Conservation (phyloP, 345 rosid species). For the Nephelium lappaceum region DNA sequence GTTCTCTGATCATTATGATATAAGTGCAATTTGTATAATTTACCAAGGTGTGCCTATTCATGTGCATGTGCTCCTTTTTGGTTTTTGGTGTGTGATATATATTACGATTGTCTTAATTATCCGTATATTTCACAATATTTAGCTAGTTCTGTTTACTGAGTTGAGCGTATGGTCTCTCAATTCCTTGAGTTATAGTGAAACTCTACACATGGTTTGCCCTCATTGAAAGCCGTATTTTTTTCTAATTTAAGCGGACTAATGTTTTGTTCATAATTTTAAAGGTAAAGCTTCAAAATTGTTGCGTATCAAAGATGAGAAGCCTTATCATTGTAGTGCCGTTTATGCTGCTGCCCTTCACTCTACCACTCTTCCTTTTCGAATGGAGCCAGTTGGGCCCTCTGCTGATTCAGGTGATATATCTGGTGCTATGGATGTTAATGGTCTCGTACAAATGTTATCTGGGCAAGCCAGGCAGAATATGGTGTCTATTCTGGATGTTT, state of each 20-base stretch:
- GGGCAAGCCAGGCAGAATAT: constrained; percentile 73
- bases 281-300: constrained; percentile 71
- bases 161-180: neutral
- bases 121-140: neutral
- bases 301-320: constrained; percentile 63
- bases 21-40: neutral
- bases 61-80: neutral
- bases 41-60: neutral
- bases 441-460: constrained; percentile 57
- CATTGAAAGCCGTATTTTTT: neutral
- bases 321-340: constrained; percentile 78
- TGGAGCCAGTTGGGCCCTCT: constrained; percentile 55
- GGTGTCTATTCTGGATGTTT: constrained; percentile 65
- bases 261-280: constrained; percentile 30
- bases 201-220: neutral
- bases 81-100: neutral
- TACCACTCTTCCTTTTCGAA: constrained; percentile 65
- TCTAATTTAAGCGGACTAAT: constrained; percentile 19
- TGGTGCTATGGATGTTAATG: constrained; percentile 61
- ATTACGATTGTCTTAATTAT: neutral
- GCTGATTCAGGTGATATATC: constrained; percentile 47
- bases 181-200: constrained; percentile 8
- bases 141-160: neutral
- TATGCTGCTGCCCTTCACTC: constrained; percentile 90
- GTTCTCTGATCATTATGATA: neutral